Evolutionary conservation across 805 yeast species (phyloP), one percentile per base, ranked within the genome.

Genomic region (Suhomyces pyralidae): DNA sequence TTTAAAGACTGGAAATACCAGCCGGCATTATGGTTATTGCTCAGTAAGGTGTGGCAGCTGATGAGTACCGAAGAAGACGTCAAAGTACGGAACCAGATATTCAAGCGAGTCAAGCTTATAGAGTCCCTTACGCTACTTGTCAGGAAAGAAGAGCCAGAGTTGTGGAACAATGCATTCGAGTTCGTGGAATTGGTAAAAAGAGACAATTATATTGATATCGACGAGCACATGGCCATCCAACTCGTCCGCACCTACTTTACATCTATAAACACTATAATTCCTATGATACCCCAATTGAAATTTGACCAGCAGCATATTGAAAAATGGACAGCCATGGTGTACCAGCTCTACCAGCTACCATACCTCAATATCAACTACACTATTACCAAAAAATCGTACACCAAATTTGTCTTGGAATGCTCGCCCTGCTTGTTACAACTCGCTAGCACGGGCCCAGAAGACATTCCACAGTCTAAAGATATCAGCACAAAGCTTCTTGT

Each of bases 11-110:
- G 83, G 72, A 82, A 77, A 58, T 62, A 52, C n/a, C 66, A 70
- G 50, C 51, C 61, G 1, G 60, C 64, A 1, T 66, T 80, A 1
- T 87, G 93, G 93, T 52, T 55, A 10, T 64, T 85, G 8, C 77
- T 83, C 58, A 61, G 64, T 48, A 60, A 61, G 15, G 64, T 71
- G 50, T 81, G 83, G 82, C 24, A 40, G 0, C 61, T 14, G 55
- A 45, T 10, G 50, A 30, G 44, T 7, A 10, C 42, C 7, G 32
- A 47, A 5, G 12, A 6, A 25, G 25, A 43, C 51, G 9, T n/a
- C 38, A 22, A 9, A 12, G 17, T 24, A 17, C 78, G 83, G 55
- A 71, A 73, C 47, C 71, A 67, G 49, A 54, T 69, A 1, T 70
- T 81, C 53, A 75, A 77, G 48, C 73, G 70, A 43, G 61, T 68